Base-by-base conservation (phyloP, 2,329 filamentous ascomycete genomes). In the Colletotrichum tanaceti region DNA sequence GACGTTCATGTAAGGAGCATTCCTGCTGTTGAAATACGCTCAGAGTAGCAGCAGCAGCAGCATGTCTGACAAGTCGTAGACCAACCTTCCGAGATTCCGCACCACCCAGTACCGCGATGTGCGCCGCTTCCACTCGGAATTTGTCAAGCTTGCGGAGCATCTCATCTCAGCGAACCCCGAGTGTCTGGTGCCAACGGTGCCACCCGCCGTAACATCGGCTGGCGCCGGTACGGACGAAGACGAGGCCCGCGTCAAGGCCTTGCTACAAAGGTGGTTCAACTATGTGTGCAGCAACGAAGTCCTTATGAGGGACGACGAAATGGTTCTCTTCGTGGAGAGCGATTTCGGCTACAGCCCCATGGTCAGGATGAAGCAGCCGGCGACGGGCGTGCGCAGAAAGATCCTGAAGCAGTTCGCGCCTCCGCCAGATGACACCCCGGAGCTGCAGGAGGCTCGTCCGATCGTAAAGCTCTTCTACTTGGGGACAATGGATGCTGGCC, bases 81-180 rank as follows among this genome's bases (percentile, higher is more conserved):
- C 96, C 72, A 99, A 99, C 81, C 91, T 99, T n/a, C 94, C 95
- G 61, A 95, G 95, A 74, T 99, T 98, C 80, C 90, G 96, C 74
- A 99, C 96, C 0, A 99, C 96, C 5, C 96, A 99, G 79, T 99
- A 98, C 82, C 94, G 96, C 76, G 96, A 99, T 80, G 94, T 99
- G 73, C 92, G 96, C 74, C 93, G 96, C 70, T 91, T 97, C 70
- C 96, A 99, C 80, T 94, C 93, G 55, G 96, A 99, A 78, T 99
- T 99, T 75, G 87, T 93, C 72, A 99, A 98, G 81, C 90, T 99
- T n/a, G 93, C 92, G 64, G 93, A 97, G 68, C 96, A 99, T 79
- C 85, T 99, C 65, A 94, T 98, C 78, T 98, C 95, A 28, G 94
- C 95, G n/a, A 98, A 98, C 76, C 96, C 96, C 4, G 96, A 99